A percentile compares a stretch with the other conserved stretches of the same genome.
phyloP scores from a whole-genome alignment of 2,329 filamentous ascomycete species.

The Reticulascus tulasneorum region DNA sequence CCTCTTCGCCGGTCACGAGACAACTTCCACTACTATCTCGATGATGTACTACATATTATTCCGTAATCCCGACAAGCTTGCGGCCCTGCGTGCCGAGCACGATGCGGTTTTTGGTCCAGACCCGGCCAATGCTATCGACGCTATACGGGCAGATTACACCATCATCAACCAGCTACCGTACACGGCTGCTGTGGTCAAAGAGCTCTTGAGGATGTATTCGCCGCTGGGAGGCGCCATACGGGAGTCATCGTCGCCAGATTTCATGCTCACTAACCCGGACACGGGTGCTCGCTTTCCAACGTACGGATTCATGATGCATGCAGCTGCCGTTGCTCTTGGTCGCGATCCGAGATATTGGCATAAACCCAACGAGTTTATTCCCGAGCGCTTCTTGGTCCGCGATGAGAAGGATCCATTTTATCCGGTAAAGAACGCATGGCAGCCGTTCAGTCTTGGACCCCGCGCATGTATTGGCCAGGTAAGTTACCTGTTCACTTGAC shows the following conservation, averaged over 20 bases:
- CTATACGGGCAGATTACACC: slow-evolving; percentile 14
- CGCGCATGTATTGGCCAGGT: slow-evolving; percentile 55
- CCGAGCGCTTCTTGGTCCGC: slow-evolving; percentile 25
- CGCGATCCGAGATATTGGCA: slow-evolving; percentile 27
- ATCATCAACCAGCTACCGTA: slow-evolving; percentile 30
- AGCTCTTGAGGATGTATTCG: slow-evolving; percentile 28
- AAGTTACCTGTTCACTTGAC: too few relatives aligned
- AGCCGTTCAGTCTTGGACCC: slow-evolving; percentile 50
- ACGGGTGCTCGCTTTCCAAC: slow-evolving; percentile 41
- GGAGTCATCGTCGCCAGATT: too few relatives aligned
- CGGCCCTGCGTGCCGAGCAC: slow-evolving; percentile 30
- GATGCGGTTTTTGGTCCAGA: slow-evolving; percentile 27
- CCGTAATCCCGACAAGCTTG: slow-evolving; percentile 24
- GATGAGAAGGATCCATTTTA: slow-evolving; percentile 12
- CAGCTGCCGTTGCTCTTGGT: slow-evolving; percentile 11
- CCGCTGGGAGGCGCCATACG: slow-evolving; percentile 18
- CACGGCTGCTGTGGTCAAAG: slow-evolving; percentile 32
- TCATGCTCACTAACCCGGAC: slow-evolving; percentile 35
- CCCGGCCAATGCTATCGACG: slow-evolving; percentile 16
- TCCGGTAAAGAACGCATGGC: slow-evolving; percentile 36
- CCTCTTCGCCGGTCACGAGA: slow-evolving; percentile 34
- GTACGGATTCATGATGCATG: slow-evolving; percentile 35
- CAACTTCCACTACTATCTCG: slow-evolving; percentile 28
- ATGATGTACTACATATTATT: slow-evolving; percentile 27
- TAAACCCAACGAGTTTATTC: slow-evolving; percentile 28